Conservation (phyloP, 768 basidiomycete genomes). For the Scleroderma citrinum region DNA sequence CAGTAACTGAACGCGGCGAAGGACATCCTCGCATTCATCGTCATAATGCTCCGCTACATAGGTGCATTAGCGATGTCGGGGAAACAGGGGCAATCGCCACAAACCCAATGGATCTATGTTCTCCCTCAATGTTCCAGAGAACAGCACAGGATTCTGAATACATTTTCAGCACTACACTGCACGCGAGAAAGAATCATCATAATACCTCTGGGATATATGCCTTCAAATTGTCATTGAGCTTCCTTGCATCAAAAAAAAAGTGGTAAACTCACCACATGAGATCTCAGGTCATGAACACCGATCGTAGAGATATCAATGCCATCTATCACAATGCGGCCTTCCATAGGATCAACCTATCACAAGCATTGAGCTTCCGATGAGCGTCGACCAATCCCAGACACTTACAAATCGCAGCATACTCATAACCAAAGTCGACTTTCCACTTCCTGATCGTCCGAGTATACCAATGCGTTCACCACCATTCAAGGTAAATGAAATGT, state of each 20-base stretch:
- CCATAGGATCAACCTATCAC: conserved; percentile 61
- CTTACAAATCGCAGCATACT: conserved; percentile 75
- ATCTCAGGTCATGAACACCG: conserved; percentile 78
- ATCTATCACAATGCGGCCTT: conserved; percentile 75
- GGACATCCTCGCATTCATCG: conserved; percentile 70
- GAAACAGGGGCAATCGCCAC: not conserved
- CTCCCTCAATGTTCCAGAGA: conserved; percentile 73
- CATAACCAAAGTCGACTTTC: conserved; percentile 83
- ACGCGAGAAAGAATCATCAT: not conserved
- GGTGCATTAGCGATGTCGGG: not conserved
- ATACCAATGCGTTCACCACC: conserved; percentile 74
- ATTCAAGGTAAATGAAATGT: conserved; percentile 66
- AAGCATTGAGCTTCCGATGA: not conserved
- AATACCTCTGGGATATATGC: conserved; percentile 71
- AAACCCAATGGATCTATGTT: conserved; percentile 70
- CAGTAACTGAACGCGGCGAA: conserved; percentile 24
- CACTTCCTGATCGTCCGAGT: conserved; percentile 77
- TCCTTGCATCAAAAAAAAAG: conserved; percentile 3
- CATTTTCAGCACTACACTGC: not conserved
- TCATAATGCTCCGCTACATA: conserved; percentile 67
- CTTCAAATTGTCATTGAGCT: conserved; percentile 30
- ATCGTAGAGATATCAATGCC: conserved; percentile 86
- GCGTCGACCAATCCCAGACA: conserved; percentile 5
- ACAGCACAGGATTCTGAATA: conserved; percentile 60
- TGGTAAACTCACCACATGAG: conserved; percentile 49